A percentile compares a stretch with the other conserved stretches of the same genome.
These are phyloP conservation scores for Globisporangium alternatum DNA, from an alignment of 352 stramenopile genomes.

Conservation along the genomic window DNA sequence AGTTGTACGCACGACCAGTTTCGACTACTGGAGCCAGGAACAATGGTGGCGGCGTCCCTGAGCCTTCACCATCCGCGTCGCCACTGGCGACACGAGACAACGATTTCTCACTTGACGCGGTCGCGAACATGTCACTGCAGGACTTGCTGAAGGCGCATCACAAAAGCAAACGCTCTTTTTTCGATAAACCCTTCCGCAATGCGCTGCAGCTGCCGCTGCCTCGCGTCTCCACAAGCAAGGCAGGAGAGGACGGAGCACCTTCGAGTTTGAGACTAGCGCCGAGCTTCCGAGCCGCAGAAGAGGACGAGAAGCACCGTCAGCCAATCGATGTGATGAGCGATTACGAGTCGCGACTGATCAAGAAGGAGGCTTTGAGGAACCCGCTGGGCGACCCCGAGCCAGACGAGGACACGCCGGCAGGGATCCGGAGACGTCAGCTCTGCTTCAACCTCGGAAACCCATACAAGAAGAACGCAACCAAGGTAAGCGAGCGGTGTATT, in stretches of 20 bases:
- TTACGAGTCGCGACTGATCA: conserved; percentile 84
- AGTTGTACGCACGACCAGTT: conserved; percentile 50
- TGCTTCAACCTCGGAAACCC: conserved; percentile 86
- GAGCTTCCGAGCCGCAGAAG: conserved; percentile 55
- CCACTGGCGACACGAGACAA: conserved; percentile 27
- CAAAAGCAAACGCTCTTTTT: conserved; percentile 51
- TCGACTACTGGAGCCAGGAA: conserved; percentile 1
- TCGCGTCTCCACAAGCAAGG: conserved; percentile 19
- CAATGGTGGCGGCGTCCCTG: conserved; percentile 21
- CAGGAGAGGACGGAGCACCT: conserved; percentile 20
- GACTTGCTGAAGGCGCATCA: conserved; percentile 49
- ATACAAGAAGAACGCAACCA: conserved; percentile 88
- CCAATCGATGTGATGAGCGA: conserved; percentile 89
- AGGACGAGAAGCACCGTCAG: conserved; percentile 82
- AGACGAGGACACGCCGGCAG: conserved; percentile 78
- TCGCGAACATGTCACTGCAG: conserved; percentile 65
- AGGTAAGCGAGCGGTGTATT: conserved; percentile 27
- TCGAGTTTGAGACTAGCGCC: conserved; percentile 47
- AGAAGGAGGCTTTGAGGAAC: conserved; percentile 84
- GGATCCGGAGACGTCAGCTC: conserved; percentile 68
- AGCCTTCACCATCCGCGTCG: conserved; percentile 39
- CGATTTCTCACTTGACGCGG: conserved; percentile 45
- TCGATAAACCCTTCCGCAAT: conserved; percentile 39
- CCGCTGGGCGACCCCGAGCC: conserved; percentile 80
- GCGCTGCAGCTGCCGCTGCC: conserved; percentile 39